phyloP scores from a whole-genome alignment of 176 grass and related monocot species.

The Olyra latifolia region DNA sequence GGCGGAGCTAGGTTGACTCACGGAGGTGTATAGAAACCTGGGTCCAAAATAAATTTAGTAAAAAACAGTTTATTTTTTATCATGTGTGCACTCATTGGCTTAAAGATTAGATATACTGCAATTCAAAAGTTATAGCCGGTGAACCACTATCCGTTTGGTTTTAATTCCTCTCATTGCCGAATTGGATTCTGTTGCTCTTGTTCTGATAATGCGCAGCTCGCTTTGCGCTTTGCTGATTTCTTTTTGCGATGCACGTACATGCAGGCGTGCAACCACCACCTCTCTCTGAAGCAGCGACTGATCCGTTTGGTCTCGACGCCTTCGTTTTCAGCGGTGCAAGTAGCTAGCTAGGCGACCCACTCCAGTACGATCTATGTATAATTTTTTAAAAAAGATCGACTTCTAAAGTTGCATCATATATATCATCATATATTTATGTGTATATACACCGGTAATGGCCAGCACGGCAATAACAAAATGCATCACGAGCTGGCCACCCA shows the following conservation, averaged over 20 bases:
- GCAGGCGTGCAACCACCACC: background rate
- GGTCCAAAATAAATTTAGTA: no score
- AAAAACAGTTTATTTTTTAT: no score
- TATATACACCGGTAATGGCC: no score
- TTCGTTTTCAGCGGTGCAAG: background rate
- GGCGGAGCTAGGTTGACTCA: no score
- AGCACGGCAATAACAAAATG: background rate
- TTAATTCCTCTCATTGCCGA: background rate
- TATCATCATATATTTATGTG: no score
- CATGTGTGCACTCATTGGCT: no score
- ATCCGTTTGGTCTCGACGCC: background rate
- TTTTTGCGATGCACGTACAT: background rate
- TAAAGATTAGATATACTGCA: no score
- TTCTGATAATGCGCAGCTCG: background rate
- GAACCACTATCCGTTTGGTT: no score
- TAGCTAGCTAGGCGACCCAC: background rate
- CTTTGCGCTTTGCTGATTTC: background rate
- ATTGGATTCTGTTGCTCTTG: background rate
- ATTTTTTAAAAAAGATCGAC: background rate
- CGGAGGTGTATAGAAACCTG: no score
- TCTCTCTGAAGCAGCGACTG: background rate
- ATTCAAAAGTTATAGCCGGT: no score
- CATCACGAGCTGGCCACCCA: conserved; percentile 22
- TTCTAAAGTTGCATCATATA: background rate
- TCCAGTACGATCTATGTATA: background rate